A percentile compares a stretch with the other conserved stretches of the same genome.
Conservation (phyloP, 345 rosid genomes). For the Eucalyptus erythrocorys region DNA sequence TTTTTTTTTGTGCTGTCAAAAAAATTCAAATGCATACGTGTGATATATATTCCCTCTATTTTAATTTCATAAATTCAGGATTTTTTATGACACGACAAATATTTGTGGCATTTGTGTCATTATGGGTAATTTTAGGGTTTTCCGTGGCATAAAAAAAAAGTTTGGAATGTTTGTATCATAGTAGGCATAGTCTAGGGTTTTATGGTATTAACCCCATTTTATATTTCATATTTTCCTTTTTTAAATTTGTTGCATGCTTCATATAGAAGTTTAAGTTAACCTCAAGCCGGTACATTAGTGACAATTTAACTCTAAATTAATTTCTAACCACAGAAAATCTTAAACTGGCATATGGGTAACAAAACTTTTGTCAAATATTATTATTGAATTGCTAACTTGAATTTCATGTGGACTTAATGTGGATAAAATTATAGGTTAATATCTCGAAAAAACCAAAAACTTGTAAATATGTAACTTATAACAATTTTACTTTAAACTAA, state of each 20-base stretch:
- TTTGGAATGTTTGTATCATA: too few species aligned
- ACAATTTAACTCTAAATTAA: rapidly evolving
- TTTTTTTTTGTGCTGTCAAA: rapidly evolving
- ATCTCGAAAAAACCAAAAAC: rapidly evolving
- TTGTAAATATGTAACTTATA: too few species aligned
- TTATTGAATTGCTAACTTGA: neutral
- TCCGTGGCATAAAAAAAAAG: rapidly evolving
- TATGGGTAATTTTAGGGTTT: too few species aligned
- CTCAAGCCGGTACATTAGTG: rapidly evolving
- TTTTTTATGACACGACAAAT: rapidly evolving
- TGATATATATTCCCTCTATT: too few species aligned
- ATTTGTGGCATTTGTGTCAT: rapidly evolving
- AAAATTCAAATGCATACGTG: rapidly evolving
- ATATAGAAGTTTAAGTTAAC: neutral
- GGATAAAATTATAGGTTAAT: neutral
- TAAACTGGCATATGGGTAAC: rapidly evolving
- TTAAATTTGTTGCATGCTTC: rapidly evolving
- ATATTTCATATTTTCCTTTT: too few species aligned
- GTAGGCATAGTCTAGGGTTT: rapidly evolving
- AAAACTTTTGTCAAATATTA: neutral
- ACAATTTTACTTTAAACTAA: too few species aligned
- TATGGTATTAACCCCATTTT: rapidly evolving
- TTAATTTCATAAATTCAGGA: rapidly evolving
- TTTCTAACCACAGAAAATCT: rapidly evolving
- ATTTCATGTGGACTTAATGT: neutral